Conservation (phyloP, 345 rosid genomes). For the Draba incana region DNA sequence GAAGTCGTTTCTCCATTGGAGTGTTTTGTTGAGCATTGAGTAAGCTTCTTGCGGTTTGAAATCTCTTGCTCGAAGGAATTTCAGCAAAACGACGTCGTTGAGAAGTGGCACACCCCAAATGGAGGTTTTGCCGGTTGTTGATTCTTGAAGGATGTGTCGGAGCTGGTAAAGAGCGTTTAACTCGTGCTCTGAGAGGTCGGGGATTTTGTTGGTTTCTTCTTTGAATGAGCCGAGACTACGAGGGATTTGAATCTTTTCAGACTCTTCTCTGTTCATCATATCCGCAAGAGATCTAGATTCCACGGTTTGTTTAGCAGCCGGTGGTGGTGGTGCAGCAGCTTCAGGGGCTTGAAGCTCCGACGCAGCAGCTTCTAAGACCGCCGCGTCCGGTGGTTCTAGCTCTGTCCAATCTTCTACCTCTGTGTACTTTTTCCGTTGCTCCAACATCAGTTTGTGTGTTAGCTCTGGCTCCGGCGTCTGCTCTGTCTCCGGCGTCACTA, state of each 20-base stretch:
- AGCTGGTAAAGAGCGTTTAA: constrained; percentile 52
- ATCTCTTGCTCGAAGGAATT: constrained; percentile 83
- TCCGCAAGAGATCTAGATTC: constrained; percentile 44
- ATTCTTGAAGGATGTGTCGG: constrained; percentile 50
- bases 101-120: constrained; percentile 85
- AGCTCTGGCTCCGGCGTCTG: not conserved
- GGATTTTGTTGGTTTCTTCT: constrained; percentile 63
- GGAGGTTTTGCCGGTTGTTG: constrained; percentile 44
- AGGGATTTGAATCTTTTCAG: constrained; percentile 44
- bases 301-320: constrained; percentile 6
- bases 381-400: constrained; percentile 40
- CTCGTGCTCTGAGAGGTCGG: constrained; percentile 60
- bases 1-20: constrained; percentile 74
- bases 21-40: constrained; percentile 71
- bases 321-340: constrained; percentile 14
- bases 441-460: constrained; percentile 29
- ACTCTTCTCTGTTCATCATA: constrained; percentile 57
- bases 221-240: constrained; percentile 57
- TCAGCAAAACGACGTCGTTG: constrained; percentile 69
- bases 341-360: constrained; percentile 8
- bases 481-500: not conserved
- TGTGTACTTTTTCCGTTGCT: constrained; percentile 32
- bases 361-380: constrained; percentile 42
- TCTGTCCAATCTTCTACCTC: constrained; percentile 44
- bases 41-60: constrained; percentile 76